These are phyloP conservation scores for Vinca major DNA, from an alignment of 305 asterid genomes.

Conservation along the genomic window DNA sequence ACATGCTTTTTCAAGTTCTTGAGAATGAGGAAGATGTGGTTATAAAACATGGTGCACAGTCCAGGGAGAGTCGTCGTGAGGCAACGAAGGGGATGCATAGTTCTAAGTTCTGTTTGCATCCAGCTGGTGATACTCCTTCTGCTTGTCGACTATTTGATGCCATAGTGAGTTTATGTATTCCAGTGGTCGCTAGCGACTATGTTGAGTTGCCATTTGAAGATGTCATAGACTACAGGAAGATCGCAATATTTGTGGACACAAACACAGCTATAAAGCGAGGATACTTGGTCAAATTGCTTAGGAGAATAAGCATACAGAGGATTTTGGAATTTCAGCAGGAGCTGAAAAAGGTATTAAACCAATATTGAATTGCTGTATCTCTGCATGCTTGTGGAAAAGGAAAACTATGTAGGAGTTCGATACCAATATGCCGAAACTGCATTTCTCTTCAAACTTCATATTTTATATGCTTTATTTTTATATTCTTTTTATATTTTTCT, in stretches of 20 bases:
- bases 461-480: background rate
- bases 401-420: background rate
- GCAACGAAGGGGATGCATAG: constrained; percentile 93
- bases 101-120: constrained; percentile 85
- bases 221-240: constrained; percentile 76
- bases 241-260: constrained; percentile 72
- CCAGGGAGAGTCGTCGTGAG: constrained; percentile 88
- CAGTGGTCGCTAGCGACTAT: constrained; percentile 80
- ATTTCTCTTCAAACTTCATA: background rate
- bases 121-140: constrained; percentile 99
- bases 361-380: constrained; percentile 2
- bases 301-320: constrained; percentile 42
- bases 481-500: background rate
- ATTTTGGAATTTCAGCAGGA: constrained; percentile 73
- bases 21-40: constrained; percentile 71
- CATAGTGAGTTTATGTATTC: constrained; percentile 84
- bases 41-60: constrained; percentile 88
- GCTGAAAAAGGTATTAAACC: constrained; percentile 52
- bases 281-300: constrained; percentile 59
- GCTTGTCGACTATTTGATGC: constrained; percentile 99
- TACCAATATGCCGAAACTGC: background rate
- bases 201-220: constrained; percentile 96
- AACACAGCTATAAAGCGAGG: constrained; percentile 63
- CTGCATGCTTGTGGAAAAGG: background rate
- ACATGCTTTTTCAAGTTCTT: constrained; percentile 78